These are phyloP conservation scores for Globisporangium cylindrosporum DNA, from an alignment of 352 stramenopile genomes.

Conservation along the genomic window DNA sequence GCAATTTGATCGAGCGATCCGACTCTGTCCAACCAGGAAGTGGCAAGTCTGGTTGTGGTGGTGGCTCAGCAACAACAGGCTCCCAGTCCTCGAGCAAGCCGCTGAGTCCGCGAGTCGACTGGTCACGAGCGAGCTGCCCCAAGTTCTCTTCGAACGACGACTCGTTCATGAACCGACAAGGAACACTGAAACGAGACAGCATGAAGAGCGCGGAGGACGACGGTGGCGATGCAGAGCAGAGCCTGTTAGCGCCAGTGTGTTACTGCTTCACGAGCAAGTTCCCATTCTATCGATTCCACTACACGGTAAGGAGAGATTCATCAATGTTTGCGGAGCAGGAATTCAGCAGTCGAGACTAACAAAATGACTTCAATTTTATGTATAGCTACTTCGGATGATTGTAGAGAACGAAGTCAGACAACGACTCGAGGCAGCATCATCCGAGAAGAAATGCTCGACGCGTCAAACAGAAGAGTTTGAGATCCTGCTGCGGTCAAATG, in stretches of 20 bases:
- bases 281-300: slow-evolving; percentile 85
- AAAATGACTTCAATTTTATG: background rate
- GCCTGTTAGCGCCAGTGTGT: slow-evolving; percentile 53
- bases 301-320: slow-evolving; percentile 44
- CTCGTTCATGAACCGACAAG: slow-evolving; percentile 13
- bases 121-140: slow-evolving; percentile 31
- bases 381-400: slow-evolving; percentile 59
- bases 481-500: slow-evolving; percentile 46
- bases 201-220: slow-evolving; percentile 1
- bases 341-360: slow-evolving; percentile 2
- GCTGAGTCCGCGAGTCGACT: slow-evolving; percentile 25
- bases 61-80: background rate
- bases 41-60: background rate
- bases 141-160: slow-evolving; percentile 12
- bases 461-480: slow-evolving; percentile 46
- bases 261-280: slow-evolving; percentile 89
- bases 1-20: slow-evolving; percentile 27
- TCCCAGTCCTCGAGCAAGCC: slow-evolving; percentile 13
- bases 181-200: slow-evolving; percentile 2
- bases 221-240: background rate
- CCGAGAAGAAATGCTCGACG: slow-evolving; percentile 5
- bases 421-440: slow-evolving; percentile 7
- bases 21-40: background rate
- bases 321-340: background rate
- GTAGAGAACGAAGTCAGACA: slow-evolving; percentile 64